phyloP scores from a whole-genome alignment of 352 stramenopile genomes.

The Globisporangium middletonii region DNA sequence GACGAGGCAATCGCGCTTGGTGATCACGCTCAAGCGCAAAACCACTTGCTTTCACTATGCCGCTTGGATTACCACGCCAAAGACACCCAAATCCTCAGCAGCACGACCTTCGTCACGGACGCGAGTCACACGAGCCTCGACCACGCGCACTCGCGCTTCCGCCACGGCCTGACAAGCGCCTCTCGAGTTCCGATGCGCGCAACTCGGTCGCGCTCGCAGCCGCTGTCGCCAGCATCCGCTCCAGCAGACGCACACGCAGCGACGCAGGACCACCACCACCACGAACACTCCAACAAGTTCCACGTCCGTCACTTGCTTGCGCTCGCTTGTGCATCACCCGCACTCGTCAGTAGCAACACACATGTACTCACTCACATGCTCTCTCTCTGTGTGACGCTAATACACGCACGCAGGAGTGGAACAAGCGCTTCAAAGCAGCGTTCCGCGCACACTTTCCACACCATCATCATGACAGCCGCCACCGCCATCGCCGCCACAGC shows the following conservation, averaged over 20 bases:
- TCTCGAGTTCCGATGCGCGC: neutral
- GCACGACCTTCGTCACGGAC: no score
- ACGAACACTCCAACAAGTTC: constrained; percentile 5
- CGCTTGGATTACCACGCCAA: no score
- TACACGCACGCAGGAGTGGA: constrained; percentile 4
- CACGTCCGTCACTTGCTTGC: neutral
- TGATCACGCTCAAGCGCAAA: no score
- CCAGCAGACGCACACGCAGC: neutral
- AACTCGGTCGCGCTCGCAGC: neutral
- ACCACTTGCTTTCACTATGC: no score
- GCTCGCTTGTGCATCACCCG: neutral
- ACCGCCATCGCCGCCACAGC: neutral
- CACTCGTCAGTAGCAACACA: neutral
- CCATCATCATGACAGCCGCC: neutral
- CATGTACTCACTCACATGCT: neutral
- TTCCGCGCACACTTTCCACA: constrained; percentile 3
- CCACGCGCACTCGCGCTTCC: neutral
- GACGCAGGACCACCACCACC: neutral
- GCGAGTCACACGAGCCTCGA: no score
- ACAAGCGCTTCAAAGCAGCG: constrained; percentile 7
- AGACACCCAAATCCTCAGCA: no score
- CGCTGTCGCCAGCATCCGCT: neutral
- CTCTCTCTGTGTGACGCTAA: neutral
- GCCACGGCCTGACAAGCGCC: neutral
- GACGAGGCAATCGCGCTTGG: no score